A percentile compares a stretch with the other conserved stretches of the same genome.
These are phyloP conservation scores for Neopestalotiopsis rosae DNA, from an alignment of 2,329 filamentous ascomycete species.

Conservation along the genomic window DNA sequence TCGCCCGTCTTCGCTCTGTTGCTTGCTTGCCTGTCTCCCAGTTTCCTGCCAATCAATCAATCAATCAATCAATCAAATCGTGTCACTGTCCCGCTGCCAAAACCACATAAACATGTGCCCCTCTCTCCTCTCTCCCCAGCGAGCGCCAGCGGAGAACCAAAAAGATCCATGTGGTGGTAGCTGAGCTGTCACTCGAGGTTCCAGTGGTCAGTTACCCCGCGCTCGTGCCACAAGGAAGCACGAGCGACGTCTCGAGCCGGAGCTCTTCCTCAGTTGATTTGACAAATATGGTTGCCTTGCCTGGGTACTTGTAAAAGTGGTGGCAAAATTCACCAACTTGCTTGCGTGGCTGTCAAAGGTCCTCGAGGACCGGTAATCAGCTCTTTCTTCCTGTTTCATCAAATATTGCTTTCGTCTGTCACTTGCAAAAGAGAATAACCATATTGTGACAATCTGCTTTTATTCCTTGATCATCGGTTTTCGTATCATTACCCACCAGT, in stretches of 20 bases:
- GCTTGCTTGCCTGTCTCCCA: background rate
- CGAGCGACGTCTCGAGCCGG: background rate
- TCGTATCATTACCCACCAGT: background rate
- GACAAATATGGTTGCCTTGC: constrained; percentile 14
- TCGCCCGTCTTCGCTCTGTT: background rate
- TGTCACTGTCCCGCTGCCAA: background rate
- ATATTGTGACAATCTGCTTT: background rate
- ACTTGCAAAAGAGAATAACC: background rate
- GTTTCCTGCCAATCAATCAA: background rate
- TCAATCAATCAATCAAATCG: background rate
- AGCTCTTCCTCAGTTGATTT: constrained; percentile 8
- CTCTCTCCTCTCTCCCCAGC: background rate
- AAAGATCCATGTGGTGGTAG: background rate
- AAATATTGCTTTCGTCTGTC: background rate
- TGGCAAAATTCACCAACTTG: constrained; percentile 9
- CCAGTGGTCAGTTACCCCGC: constrained; percentile 7
- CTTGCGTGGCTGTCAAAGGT: constrained; percentile 8
- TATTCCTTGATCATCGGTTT: background rate
- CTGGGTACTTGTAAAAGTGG: background rate
- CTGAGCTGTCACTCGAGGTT: background rate
- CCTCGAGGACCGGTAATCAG: background rate
- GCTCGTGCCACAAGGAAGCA: constrained; percentile 6
- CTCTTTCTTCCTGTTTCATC: background rate
- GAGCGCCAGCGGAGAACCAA: background rate
- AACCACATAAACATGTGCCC: background rate